Evolutionary conservation across 2,329 filamentous ascomycete species (phyloP).

Genomic region (Monosporascus cannonballus): DNA sequence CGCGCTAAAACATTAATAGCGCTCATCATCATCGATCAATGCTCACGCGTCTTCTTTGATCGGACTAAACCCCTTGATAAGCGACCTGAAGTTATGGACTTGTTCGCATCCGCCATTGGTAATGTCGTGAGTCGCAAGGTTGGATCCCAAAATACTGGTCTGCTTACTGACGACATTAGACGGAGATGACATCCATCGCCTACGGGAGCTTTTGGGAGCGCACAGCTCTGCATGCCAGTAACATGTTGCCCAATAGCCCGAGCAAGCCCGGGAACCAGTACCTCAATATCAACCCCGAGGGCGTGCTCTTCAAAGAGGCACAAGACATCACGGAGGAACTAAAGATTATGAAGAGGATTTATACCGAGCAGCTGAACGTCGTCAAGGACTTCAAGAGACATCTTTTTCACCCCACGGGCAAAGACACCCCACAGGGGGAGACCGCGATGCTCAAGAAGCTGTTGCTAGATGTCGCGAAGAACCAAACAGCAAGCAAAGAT

Average conservation of each 20-base stretch:
- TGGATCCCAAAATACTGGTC: neutral
- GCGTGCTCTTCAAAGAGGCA: slow-evolving; percentile 22
- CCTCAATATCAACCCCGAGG: slow-evolving; percentile 23
- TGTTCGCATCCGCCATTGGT: slow-evolving; percentile 24
- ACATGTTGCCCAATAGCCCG: slow-evolving; percentile 1
- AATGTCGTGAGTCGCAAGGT: slow-evolving; percentile 13
- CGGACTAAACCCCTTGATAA: slow-evolving; percentile 24
- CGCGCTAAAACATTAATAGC: slow-evolving; percentile 5
- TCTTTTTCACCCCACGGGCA: neutral
- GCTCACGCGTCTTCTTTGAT: slow-evolving; percentile 30
- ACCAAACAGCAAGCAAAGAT: slow-evolving; percentile 2
- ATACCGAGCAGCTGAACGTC: slow-evolving; percentile 16
- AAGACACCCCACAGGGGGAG: neutral
- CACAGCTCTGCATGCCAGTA: slow-evolving; percentile 1
- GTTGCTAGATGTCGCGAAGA: neutral
- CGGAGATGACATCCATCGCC: slow-evolving; percentile 1
- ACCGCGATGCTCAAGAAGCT: neutral
- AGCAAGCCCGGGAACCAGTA: neutral
- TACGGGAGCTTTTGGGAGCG: neutral
- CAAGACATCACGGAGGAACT: slow-evolving; percentile 28
- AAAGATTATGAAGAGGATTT: slow-evolving; percentile 25
- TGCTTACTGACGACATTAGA: slow-evolving; percentile 8
- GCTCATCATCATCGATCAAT: slow-evolving; percentile 29
- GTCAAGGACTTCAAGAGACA: slow-evolving; percentile 9
- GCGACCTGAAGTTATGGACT: slow-evolving; percentile 25